Conservation (phyloP, 2,329 filamentous ascomycete species). For the Elsinoe necatrix region DNA sequence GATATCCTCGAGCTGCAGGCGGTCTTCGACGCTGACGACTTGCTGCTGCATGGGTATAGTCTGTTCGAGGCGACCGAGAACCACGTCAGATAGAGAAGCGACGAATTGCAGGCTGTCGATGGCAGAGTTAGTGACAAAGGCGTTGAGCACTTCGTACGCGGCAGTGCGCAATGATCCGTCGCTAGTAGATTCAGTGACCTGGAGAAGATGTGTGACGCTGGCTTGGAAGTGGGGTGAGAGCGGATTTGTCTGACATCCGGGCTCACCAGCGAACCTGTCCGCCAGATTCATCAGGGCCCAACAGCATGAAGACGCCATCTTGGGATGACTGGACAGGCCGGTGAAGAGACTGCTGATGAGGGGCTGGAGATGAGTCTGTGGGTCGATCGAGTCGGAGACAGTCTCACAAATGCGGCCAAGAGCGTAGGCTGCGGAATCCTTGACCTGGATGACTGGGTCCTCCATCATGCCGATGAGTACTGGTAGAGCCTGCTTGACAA, state of each 20-base stretch:
- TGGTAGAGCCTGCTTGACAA: conserved; percentile 90
- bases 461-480: conserved; percentile 91
- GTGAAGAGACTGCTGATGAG: conserved; percentile 84
- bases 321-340: conserved; percentile 80
- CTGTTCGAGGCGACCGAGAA: conserved; percentile 83
- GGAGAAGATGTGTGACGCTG: conserved; percentile 75
- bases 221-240: conserved; percentile 89
- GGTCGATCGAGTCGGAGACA: conserved; percentile 85
- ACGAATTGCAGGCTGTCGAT: conserved; percentile 75
- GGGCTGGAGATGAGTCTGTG: conserved; percentile 68
- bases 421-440: conserved; percentile 92
- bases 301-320: conserved; percentile 97
- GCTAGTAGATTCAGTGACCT: conserved; percentile 76
- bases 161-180: conserved; percentile 89
- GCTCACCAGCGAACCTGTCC: conserved; percentile 85
- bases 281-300: conserved; percentile 98
- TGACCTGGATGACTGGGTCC: conserved; percentile 79
- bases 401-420: conserved; percentile 93
- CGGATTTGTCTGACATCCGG: conserved; percentile 68
- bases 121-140: conserved; percentile 85
- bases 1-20: conserved; percentile 92
- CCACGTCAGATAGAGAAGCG: conserved; percentile 73
- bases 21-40: conserved; percentile 94
- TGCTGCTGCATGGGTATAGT: conserved; percentile 84
- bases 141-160: conserved; percentile 92